These are phyloP conservation scores for Suillus luteus DNA, from an alignment of 768 basidiomycete species.

Conservation along the genomic window DNA sequence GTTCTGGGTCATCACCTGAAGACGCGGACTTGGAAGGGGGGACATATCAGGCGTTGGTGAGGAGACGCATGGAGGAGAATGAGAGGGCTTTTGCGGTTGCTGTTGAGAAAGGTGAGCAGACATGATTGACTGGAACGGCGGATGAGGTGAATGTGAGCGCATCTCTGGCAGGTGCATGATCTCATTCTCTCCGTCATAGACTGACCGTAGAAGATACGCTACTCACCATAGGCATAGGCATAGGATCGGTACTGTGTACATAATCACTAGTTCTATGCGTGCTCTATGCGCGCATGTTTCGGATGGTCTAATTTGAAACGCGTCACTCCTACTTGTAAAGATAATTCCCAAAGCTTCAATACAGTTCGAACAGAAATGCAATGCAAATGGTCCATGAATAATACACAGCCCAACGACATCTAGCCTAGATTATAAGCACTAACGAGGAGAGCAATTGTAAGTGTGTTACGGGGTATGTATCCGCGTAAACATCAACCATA, in stretches of 20 bases:
- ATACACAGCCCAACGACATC: slow-evolving; percentile 1
- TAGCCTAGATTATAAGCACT: slow-evolving; percentile 4
- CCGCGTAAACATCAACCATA: not conserved
- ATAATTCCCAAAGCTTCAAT: slow-evolving; percentile 24
- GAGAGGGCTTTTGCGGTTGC: not conserved
- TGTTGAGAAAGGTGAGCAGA: not conserved
- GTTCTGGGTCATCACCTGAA: not conserved
- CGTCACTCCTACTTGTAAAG: not conserved
- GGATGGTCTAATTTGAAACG: not conserved
- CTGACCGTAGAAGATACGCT: not conserved
- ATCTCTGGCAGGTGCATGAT: not conserved
- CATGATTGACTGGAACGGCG: not conserved
- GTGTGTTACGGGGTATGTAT: not conserved
- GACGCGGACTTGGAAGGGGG: slow-evolving; percentile 20
- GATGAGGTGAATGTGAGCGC: not conserved
- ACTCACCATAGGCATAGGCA: not conserved
- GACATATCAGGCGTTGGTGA: slow-evolving; percentile 22
- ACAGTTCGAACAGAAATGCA: slow-evolving; percentile 36
- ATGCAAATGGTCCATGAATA: slow-evolving; percentile 1
- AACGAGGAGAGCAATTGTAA: not conserved
- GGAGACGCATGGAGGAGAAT: slow-evolving; percentile 1
- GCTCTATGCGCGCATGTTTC: not conserved
- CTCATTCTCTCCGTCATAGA: not conserved
- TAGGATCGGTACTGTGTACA: not conserved
- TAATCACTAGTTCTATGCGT: not conserved